Percentiles rank a stretch among this genome's conserved stretches.
Evolutionary conservation across 768 basidiomycete genomes (phyloP).

Genomic region (Trametes cubensis): DNA sequence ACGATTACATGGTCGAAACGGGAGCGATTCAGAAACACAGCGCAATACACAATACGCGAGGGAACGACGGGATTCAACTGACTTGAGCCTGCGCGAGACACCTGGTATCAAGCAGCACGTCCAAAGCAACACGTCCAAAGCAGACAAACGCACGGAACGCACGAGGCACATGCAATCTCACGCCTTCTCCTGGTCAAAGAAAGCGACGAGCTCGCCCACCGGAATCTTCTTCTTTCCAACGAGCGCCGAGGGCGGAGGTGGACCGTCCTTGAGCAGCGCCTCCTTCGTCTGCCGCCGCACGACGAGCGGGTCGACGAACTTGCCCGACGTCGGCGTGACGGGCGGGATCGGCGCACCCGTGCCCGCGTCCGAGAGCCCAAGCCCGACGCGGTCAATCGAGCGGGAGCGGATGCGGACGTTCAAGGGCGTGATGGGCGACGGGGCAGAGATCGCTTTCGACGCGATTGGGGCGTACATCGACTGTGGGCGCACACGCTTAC

Average conservation of each 20-base stretch:
- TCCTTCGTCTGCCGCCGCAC: conserved; percentile 64
- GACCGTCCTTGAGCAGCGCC: conserved; percentile 41
- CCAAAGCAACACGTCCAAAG: conserved; percentile 1
- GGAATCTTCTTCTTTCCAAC: conserved; percentile 62
- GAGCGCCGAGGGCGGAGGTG: conserved; percentile 46
- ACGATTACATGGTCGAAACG: conserved; percentile 14
- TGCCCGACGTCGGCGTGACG: conserved; percentile 40
- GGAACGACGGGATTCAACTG: not conserved
- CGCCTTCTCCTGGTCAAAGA: conserved; percentile 58
- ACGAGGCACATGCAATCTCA: not conserved
- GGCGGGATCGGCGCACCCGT: conserved; percentile 26
- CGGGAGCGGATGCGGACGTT: conserved; percentile 42
- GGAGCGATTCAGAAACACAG: conserved; percentile 15
- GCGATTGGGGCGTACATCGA: conserved; percentile 50
- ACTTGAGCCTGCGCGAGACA: not conserved
- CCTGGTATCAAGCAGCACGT: conserved; percentile 1
- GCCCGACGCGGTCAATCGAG: conserved; percentile 35
- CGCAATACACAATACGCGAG: conserved; percentile 9
- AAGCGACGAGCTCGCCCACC: conserved; percentile 80
- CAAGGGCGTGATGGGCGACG: conserved; percentile 33
- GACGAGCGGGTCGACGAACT: conserved; percentile 79
- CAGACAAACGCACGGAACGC: not conserved
- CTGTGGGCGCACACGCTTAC: conserved; percentile 52
- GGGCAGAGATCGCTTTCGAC: conserved; percentile 30
- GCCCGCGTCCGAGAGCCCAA: conserved; percentile 23